phyloP scores from a whole-genome alignment of 441 rosid species.

The Biscutella laevigata region DNA sequence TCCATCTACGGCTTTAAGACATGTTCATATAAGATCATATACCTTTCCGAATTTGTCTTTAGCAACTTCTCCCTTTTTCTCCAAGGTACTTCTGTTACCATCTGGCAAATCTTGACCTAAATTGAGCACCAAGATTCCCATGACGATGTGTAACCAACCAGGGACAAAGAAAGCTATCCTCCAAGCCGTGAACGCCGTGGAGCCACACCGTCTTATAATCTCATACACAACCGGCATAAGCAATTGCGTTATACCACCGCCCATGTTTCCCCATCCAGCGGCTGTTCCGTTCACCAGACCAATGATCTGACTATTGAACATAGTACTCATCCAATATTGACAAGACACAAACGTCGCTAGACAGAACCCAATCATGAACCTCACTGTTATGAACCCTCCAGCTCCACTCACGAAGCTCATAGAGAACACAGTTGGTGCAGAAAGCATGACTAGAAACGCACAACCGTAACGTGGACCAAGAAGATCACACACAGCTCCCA shows the following conservation, averaged over 20 bases:
- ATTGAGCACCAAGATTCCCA: slow-evolving; percentile 58
- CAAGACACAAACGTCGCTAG: slow-evolving; percentile 82
- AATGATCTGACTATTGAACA: slow-evolving; percentile 74
- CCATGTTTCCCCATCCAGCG: slow-evolving; percentile 89
- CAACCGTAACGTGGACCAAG: slow-evolving; percentile 74
- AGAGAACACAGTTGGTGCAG: slow-evolving; percentile 69
- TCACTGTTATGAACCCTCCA: slow-evolving; percentile 48
- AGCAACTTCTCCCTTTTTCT: slow-evolving; percentile 53
- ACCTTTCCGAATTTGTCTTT: slow-evolving; percentile 73
- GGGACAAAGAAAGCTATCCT: slow-evolving; percentile 80
- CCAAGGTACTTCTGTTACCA: slow-evolving; percentile 49
- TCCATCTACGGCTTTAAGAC: not conserved
- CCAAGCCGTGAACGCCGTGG: slow-evolving; percentile 77
- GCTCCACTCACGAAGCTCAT: slow-evolving; percentile 52
- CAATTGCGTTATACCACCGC: slow-evolving; percentile 72
- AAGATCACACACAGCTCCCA: slow-evolving; percentile 73
- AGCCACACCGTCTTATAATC: slow-evolving; percentile 40
- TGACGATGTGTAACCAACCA: slow-evolving; percentile 53
- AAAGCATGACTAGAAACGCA: slow-evolving; percentile 59
- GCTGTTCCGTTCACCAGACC: slow-evolving; percentile 79
- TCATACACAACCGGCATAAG: slow-evolving; percentile 71
- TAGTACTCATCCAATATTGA: slow-evolving; percentile 86
- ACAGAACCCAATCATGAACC: slow-evolving; percentile 86
- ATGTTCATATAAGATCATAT: not conserved
- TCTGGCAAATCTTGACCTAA: slow-evolving; percentile 82